phyloP scores from a whole-genome alignment of 2,329 filamentous ascomycete genomes.

The Blastomyces parvus region DNA sequence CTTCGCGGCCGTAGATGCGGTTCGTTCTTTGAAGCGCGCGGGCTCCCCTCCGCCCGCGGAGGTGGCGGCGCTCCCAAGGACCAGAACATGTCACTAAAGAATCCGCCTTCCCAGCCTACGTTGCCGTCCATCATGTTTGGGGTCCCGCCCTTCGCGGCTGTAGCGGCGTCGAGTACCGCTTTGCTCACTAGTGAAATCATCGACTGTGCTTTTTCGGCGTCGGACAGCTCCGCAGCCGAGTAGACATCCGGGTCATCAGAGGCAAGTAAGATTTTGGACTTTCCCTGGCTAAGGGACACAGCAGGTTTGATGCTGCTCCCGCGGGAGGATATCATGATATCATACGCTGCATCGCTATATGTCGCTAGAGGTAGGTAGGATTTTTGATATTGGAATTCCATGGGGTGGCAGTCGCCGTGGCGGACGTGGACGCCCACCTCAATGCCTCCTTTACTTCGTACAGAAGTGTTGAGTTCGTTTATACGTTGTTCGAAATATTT shows the following conservation, averaged over 20 bases:
- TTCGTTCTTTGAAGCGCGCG: conserved; percentile 18
- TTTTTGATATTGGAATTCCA: conserved; percentile 64
- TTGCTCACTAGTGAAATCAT: conserved; percentile 70
- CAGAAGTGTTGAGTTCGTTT: conserved; percentile 43
- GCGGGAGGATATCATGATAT: conserved; percentile 42
- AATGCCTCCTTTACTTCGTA: conserved; percentile 40
- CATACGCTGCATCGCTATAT: conserved; percentile 53
- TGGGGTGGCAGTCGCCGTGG: conserved; percentile 67
- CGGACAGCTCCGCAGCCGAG: conserved; percentile 51
- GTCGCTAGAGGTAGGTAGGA: conserved; percentile 67
- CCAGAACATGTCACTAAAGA: conserved; percentile 75
- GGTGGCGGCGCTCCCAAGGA: conserved; percentile 53
- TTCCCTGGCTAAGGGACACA: conserved; percentile 32
- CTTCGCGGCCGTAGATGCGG: conserved; percentile 11
- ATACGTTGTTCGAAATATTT: conserved; percentile 55
- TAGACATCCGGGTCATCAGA: conserved; percentile 76
- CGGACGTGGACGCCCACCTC: conserved; percentile 68
- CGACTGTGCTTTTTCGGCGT: conserved; percentile 57
- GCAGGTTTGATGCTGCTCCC: conserved; percentile 24
- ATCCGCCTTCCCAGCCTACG: conserved; percentile 81
- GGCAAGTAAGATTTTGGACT: conserved; percentile 50
- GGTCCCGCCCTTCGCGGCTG: conserved; percentile 7
- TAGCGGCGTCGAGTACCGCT: conserved; percentile 41
- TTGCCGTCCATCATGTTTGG: conserved; percentile 52
- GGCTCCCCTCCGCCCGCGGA: conserved; percentile 27